Base-by-base conservation (phyloP, 2,329 filamentous ascomycete species). In the Epichloe bromicola region DNA sequence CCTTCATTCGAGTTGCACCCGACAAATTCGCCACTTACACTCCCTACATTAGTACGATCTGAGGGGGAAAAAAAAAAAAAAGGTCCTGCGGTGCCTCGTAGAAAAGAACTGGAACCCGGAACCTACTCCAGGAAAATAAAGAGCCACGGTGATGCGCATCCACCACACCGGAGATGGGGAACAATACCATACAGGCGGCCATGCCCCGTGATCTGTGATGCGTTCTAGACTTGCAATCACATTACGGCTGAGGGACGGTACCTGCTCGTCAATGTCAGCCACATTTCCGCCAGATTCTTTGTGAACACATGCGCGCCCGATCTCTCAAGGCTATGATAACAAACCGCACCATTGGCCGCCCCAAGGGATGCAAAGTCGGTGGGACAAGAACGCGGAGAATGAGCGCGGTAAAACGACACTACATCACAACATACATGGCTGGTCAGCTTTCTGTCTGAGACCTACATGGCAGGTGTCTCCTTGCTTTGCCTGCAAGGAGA, bases 181-280 rank as follows among this genome's bases (percentile, higher is more conserved):
- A 33, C 42, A 26, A 44, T 2, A 39, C 48, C 37, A 44, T n/a
- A 30, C n/a, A n/a, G 23, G 30, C 5, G n/a, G 30, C 14, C 26
- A 17, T 46, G 26, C 23, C 19, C 23, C 26, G 5, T 33, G 23
- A 44, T 41, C 37, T 33, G 49, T 46, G 43, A 40, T 46, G 17
- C 41, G 37, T 47, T 51, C 49, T 47, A 51, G 49, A 51, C 49
- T 51, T 26, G 42, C 37, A 40, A 17, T 11, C 14, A 7, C 23
- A 11, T 26, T 23, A 12, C 26, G 26, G 8, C 26, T 30, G 26
- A 30, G 26, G 26, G 8, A 30, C 4, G 26, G 26, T 30, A 30
- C 26, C 26, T 30, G 14, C 46, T 39, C 36, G 20, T 19, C 17
- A n/a, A 23, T 19, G 17, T 12, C 45, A 17, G 45, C 45, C 45